A percentile compares a stretch with the other conserved stretches of the same genome.
Evolutionary conservation across 371 early-diverging fungal genomes (phyloP).

Genomic region (Mucor indicus): DNA sequence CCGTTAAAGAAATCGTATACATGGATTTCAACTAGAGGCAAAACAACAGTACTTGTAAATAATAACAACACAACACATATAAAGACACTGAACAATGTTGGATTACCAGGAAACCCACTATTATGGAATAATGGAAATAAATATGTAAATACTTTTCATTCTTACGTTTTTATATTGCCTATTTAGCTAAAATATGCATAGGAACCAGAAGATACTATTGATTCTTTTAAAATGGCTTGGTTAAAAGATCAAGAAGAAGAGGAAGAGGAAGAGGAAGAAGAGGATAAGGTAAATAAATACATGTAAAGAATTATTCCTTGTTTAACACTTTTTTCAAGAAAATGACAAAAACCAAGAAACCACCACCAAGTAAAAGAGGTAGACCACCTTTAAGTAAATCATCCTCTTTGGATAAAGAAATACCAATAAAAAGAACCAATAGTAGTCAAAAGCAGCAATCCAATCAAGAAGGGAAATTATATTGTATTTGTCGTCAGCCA

Average conservation of each 20-base stretch:
- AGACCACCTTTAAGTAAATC: conserved; percentile 3
- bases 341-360: too few relatives aligned
- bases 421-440: neutral
- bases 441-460: neutral
- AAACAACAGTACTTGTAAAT: neutral
- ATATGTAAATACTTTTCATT: conserved; percentile 1
- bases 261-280: conserved; percentile 1
- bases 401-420: neutral
- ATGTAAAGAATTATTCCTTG: neutral
- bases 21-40: conserved; percentile 3
- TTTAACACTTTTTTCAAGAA: too few relatives aligned
- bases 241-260: neutral
- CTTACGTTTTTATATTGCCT: neutral
- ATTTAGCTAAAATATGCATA: neutral
- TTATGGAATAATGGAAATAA: conserved; percentile 11
- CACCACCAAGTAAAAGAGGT: conserved; percentile 11
- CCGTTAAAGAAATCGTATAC: conserved; percentile 29
- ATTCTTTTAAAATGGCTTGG: conserved; percentile 15
- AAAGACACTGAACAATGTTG: conserved; percentile 7
- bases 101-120: conserved; percentile 9
- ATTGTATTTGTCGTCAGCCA: conserved; percentile 55
- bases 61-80: neutral
- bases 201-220: conserved; percentile 6
- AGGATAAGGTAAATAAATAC: neutral
- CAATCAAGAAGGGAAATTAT: conserved; percentile 18